Evolutionary conservation across 768 basidiomycete genomes (phyloP).

Genomic region (Cystofilobasidium ferigula): DNA sequence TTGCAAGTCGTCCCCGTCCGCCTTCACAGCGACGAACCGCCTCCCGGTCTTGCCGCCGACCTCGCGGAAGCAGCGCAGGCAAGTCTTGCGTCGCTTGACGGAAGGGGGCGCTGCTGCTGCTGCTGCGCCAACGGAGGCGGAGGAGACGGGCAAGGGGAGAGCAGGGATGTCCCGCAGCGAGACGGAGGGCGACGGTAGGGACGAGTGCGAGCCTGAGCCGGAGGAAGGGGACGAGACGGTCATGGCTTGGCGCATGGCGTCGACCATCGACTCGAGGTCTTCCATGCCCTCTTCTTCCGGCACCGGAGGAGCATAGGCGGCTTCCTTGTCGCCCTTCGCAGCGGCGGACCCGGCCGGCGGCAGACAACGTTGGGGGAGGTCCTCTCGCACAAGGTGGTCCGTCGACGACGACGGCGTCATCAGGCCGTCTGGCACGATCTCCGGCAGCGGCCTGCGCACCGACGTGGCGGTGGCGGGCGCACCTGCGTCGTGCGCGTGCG

Average conservation of each 20-base stretch:
- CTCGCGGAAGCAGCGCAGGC: constrained; percentile 62
- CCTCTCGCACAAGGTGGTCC: constrained; percentile 6
- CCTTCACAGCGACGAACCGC: constrained; percentile 44
- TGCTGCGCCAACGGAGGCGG: background rate
- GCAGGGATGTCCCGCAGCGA: background rate
- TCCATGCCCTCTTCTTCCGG: background rate
- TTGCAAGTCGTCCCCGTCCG: constrained; percentile 29
- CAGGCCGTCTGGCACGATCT: background rate
- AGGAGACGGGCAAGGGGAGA: background rate
- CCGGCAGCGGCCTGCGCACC: background rate
- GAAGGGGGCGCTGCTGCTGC: background rate
- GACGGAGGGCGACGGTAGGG: background rate
- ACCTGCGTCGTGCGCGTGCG: background rate
- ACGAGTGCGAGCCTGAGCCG: background rate
- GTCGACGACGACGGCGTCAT: constrained; percentile 15
- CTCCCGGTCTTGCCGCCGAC: constrained; percentile 64
- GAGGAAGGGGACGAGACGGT: background rate
- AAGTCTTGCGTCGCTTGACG: constrained; percentile 37
- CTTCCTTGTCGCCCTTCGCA: too few species aligned
- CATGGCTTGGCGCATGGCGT: background rate
- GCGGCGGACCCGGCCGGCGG: too few species aligned
- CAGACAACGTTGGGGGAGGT: background rate
- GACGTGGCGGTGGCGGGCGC: background rate
- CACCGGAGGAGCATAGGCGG: background rate
- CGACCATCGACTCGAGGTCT: constrained; percentile 14